Percentiles rank a stretch among this genome's conserved stretches.
Conservation (phyloP, 768 basidiomycete genomes). For the Boletus tylopilopsis region DNA sequence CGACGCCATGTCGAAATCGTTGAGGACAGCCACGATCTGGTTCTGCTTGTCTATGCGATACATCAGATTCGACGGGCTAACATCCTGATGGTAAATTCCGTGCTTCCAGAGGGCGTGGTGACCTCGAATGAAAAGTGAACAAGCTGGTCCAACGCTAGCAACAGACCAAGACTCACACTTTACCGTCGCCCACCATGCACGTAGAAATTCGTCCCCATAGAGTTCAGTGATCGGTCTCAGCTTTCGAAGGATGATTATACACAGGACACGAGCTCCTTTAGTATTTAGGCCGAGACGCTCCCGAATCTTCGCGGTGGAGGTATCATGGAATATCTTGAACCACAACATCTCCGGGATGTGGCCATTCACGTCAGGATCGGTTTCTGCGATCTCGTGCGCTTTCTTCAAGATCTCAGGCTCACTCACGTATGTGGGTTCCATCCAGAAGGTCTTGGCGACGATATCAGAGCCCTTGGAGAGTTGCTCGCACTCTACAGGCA, state of each 20-base stretch:
- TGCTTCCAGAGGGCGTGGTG: neutral
- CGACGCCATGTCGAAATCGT: constrained; percentile 1
- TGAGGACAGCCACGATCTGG: neutral
- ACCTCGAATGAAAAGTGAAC: neutral
- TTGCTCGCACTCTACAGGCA: neutral
- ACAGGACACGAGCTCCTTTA: neutral
- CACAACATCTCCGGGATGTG: neutral
- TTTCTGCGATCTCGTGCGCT: constrained; percentile 4
- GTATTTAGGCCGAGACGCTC: neutral
- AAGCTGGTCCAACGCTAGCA: no score
- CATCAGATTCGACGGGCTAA: constrained; percentile 2
- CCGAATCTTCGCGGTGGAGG: neutral
- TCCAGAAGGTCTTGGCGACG: neutral
- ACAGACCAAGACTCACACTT: neutral
- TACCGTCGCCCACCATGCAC: neutral
- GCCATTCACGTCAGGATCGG: neutral
- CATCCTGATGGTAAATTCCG: neutral
- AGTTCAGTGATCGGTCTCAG: neutral
- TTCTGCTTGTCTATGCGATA: neutral
- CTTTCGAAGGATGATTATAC: neutral
- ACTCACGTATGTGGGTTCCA: neutral
- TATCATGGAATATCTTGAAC: neutral
- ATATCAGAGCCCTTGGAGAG: neutral
- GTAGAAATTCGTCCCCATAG: neutral
- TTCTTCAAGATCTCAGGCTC: constrained; percentile 3